Percentiles rank a stretch among this genome's conserved stretches.
Evolutionary conservation across 1,284 basidiomycete species (phyloP).

Genomic region (Somion occarium): DNA sequence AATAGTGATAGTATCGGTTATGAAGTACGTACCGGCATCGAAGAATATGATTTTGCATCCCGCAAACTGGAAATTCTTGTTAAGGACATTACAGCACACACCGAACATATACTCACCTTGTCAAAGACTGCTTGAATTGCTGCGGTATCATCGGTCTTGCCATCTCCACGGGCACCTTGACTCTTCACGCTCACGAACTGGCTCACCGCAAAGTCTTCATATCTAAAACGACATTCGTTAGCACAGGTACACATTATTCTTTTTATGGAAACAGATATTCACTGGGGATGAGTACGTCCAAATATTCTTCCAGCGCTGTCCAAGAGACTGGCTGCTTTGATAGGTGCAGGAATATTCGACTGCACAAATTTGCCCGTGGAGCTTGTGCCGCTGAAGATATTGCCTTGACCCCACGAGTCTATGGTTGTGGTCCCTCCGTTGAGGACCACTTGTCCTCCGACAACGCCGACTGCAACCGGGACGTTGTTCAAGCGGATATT

Average conservation of each 20-base stretch:
- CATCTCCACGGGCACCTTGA: conserved; percentile 71
- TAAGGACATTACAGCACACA: background rate
- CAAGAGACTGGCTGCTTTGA: conserved; percentile 54
- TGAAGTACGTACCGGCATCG: conserved; percentile 64
- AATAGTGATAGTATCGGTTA: conserved; percentile 67
- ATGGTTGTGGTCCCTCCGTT: conserved; percentile 54
- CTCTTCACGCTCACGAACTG: conserved; percentile 71
- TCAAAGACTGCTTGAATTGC: conserved; percentile 60
- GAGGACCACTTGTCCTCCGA: conserved; percentile 45
- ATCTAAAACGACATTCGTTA: conserved; percentile 35
- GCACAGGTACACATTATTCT: background rate
- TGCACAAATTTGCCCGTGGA: conserved; percentile 41
- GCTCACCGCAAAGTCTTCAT: conserved; percentile 50
- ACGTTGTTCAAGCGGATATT: conserved; percentile 54
- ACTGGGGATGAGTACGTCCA: conserved; percentile 36
- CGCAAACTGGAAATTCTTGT: conserved; percentile 39
- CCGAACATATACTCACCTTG: conserved; percentile 32
- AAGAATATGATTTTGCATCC: conserved; percentile 78
- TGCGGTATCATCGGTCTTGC: conserved; percentile 69
- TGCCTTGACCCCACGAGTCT: conserved; percentile 67
- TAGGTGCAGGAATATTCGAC: conserved; percentile 39
- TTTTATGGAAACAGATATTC: background rate
- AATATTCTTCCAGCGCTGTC: conserved; percentile 59
- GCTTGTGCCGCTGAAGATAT: conserved; percentile 51
- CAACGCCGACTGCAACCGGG: conserved; percentile 45